Percentiles rank a stretch among this genome's conserved stretches.
These are phyloP conservation scores for Colletotrichum sansevieriae DNA, from an alignment of 2,329 filamentous ascomycete species.

Conservation along the genomic window DNA sequence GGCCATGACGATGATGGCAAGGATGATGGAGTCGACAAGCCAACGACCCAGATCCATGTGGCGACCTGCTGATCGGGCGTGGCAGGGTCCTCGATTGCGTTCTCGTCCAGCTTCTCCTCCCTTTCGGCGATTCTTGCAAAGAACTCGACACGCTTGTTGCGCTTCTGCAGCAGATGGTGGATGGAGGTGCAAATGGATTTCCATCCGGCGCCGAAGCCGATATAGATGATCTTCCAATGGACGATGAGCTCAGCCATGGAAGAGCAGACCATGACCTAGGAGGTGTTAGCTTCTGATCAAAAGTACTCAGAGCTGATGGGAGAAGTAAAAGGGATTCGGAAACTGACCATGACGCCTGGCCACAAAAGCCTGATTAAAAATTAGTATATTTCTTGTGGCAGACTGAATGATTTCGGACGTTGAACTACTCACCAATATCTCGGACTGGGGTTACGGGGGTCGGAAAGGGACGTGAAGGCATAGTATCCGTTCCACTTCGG, in stretches of 20 bases:
- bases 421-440: conserved; percentile 48
- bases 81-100: conserved; percentile 56
- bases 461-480: conserved; percentile 50
- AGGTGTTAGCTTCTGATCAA: no score
- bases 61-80: conserved; percentile 61
- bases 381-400: no score
- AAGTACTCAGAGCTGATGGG: no score
- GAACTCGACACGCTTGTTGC: conserved; percentile 50
- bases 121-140: conserved; percentile 54
- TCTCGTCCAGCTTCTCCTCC: conserved; percentile 47
- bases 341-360: conserved; percentile 57
- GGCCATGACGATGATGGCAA: conserved; percentile 64
- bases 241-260: conserved; percentile 57
- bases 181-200: conserved; percentile 48
- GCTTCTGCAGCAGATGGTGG: conserved; percentile 49
- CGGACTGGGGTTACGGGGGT: conserved; percentile 51
- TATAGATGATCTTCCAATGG: conserved; percentile 53
- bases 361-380: conserved; percentile 52
- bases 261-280: conserved; percentile 49
- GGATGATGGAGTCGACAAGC: conserved; percentile 61
- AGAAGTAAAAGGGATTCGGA: no score
- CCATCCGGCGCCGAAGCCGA: conserved; percentile 52
- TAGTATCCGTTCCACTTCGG: conserved; percentile 48
- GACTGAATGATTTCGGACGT: no score
- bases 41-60: conserved; percentile 65